Evolutionary conservation across 345 rosid species (phyloP).

Genomic region (Aegle marmelos): DNA sequence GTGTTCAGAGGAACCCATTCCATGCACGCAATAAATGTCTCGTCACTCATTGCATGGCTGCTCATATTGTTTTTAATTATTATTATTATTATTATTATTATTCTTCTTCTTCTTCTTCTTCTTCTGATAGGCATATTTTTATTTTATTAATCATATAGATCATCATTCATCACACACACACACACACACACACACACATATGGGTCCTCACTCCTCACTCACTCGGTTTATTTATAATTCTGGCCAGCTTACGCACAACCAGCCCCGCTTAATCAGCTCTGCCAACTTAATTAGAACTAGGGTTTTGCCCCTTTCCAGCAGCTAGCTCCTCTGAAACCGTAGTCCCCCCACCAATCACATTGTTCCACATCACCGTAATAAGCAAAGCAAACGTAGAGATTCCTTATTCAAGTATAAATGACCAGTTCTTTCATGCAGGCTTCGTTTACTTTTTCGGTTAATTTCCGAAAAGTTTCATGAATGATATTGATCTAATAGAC

Average conservation of each 20-base stretch:
- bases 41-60: constrained; percentile 39
- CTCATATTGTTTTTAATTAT: not conserved
- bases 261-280: not conserved
- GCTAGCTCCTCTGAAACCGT: not conserved
- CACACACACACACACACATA: not conserved
- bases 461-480: too few relatives aligned
- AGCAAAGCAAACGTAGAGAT: too few relatives aligned
- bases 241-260: constrained; percentile 5
- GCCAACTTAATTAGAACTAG: not conserved
- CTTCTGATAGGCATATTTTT: not conserved
- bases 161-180: not conserved
- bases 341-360: not conserved
- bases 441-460: too few relatives aligned
- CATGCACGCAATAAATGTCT: constrained; percentile 50
- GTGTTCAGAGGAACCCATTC: constrained; percentile 28
- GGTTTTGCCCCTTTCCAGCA: constrained; percentile 14
- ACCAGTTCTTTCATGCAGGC: too few relatives aligned
- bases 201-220: constrained; percentile 12
- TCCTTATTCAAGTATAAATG: too few relatives aligned
- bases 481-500: too few relatives aligned
- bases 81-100: too few relatives aligned
- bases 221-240: not conserved
- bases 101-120: too few relatives aligned
- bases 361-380: not conserved
- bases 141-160: not conserved